These are phyloP conservation scores for Phylloporus rhodoxanthus DNA, from an alignment of 768 basidiomycete genomes.

Conservation along the genomic window DNA sequence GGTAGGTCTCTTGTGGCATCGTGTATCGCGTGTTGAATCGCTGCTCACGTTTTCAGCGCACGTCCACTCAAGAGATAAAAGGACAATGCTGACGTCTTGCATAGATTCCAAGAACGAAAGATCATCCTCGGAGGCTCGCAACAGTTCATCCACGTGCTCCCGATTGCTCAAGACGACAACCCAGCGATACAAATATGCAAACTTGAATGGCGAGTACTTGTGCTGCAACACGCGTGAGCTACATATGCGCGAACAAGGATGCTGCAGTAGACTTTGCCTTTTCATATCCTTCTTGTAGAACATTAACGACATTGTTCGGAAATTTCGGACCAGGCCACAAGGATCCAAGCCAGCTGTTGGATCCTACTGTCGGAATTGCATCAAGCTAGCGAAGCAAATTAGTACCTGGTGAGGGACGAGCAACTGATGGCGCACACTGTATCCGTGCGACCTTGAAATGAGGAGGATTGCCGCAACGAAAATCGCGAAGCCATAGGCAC, in stretches of 20 bases:
- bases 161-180: conserved; percentile 31
- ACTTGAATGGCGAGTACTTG: conserved; percentile 28
- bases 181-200: conserved; percentile 31
- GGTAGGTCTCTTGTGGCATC: not conserved
- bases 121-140: too few species aligned
- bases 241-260: too few species aligned
- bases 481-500: too few species aligned
- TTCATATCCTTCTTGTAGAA: conserved; percentile 31
- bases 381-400: too few species aligned
- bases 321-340: conserved; percentile 19
- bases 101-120: conserved; percentile 29
- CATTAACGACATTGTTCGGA: not conserved
- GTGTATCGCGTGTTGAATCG: not conserved
- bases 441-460: not conserved
- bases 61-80: not conserved
- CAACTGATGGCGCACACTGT: too few species aligned
- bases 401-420: too few species aligned
- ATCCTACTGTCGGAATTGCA: too few species aligned
- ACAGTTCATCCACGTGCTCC: conserved; percentile 34
- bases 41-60: not conserved
- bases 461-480: too few species aligned
- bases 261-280: conserved; percentile 22
- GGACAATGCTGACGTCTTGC: conserved; percentile 26
- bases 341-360: too few species aligned
- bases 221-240: conserved; percentile 18